These are phyloP conservation scores for Mycena polygramma DNA, from an alignment of 768 basidiomycete genomes.

Conservation along the genomic window DNA sequence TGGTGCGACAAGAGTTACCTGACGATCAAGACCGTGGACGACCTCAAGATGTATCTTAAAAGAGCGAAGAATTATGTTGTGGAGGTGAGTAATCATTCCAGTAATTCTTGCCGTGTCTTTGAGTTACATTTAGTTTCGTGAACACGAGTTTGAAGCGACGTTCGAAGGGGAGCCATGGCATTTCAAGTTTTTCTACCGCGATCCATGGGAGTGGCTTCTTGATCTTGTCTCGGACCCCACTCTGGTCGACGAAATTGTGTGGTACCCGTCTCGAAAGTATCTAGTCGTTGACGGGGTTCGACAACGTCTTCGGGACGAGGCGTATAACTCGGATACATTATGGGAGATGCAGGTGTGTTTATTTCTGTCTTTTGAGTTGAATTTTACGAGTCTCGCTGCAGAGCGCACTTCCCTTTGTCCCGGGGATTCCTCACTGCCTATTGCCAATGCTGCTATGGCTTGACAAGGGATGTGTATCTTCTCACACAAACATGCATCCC, in stretches of 20 bases:
- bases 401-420: constrained; percentile 13
- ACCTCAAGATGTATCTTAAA: constrained; percentile 16
- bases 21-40: constrained; percentile 17
- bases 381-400: neutral
- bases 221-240: constrained; percentile 29
- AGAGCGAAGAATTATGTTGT: constrained; percentile 29
- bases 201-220: constrained; percentile 35
- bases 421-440: constrained; percentile 28
- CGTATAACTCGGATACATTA: constrained; percentile 28
- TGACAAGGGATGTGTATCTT: constrained; percentile 26
- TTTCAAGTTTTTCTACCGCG: no score
- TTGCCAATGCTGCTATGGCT: constrained; percentile 19
- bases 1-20: constrained; percentile 24
- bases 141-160: constrained; percentile 17
- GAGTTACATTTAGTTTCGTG: constrained; percentile 27
- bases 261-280: constrained; percentile 35
- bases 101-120: neutral
- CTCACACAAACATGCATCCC: no score
- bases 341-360: constrained; percentile 22
- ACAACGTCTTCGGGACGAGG: constrained; percentile 33
- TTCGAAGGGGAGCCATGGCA: constrained; percentile 24
- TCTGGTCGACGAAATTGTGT: constrained; percentile 27
- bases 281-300: constrained; percentile 21
- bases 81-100: constrained; percentile 11
- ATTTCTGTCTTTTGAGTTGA: neutral